Evolutionary conservation across 495 filamentous ascomycete genomes (phyloP), one percentile per base, ranked within the genome.

Genomic region (Physcia stellaris): DNA sequence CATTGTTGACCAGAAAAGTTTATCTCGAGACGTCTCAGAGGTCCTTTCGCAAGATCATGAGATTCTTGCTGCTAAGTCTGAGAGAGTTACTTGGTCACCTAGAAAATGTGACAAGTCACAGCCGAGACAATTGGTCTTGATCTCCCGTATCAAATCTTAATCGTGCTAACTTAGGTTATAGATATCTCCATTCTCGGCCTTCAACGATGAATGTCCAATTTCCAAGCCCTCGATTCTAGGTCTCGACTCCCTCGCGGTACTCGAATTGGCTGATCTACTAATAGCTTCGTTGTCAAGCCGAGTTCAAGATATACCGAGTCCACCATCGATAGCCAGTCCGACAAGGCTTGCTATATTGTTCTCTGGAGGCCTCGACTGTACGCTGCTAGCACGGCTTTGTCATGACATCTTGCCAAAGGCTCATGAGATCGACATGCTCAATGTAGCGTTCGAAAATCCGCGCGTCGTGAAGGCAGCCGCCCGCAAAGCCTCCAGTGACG

Each of bases 371-470:
- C 65, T 99, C 6, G 90, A 99, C 54, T 95, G 90, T 55, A 87
- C 86, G 2, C 58, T 94, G 1, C 65, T 99, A 19, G 88, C 92
- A 10, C 69, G 86, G 35, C 55, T 96, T 18, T 62, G 70, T n/a
- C 86, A 95, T 47, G 81, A 93, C 20, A 58, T 86, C 17, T 55
- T 94, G 6, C 81, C 84, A 0, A 17, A 51, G 2, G 53, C 66
- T 4, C 74, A 90, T 43, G 60, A 63, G 4, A 80, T 99, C 42
- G 86, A 95, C 51, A 68, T 99, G 0, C 68, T 96, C 15, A 99
- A 99, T 47, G 87, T 99, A 30, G 90, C 86, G 0, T 99, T 99
- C 48, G 83, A 98, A 53, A 98, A 98, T 49, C 85, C 84, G 0
- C 72, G 88, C 16, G 74, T 82, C 4, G 64, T 74, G 6, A 66